Evolutionary conservation across 139 green algal genomes (phyloP), one percentile per base, ranked within the genome.

Genomic region (Chlamydomonas schloesseri): DNA sequence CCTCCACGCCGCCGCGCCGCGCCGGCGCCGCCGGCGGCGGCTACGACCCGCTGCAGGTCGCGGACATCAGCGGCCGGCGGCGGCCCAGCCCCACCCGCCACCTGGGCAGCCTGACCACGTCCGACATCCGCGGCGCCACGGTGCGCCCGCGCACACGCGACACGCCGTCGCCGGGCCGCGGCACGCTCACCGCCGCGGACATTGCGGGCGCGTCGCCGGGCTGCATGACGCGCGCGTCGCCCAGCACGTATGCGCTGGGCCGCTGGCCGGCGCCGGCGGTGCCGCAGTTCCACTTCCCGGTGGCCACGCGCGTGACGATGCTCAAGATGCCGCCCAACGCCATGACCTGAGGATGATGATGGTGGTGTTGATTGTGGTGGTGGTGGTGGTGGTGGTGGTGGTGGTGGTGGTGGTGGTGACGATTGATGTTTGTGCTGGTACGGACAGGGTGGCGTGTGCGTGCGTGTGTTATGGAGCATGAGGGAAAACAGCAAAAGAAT

Each of bases 181-280:
- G 79, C 46, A 85, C 79, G 28, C 79, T 85, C 17, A 69, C 28
- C 29, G 31, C 11, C 26, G 47, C 79, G 10, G 79, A 85, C 67
- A 85, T 85, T 11, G 3, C 79, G 23, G 79, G 79, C 21, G 79
- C 79, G 1, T 17, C 67, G 26, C 79, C 65, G 3, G 79, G 21
- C 79, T 57, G 65, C 79, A 47, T 77, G 23, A n/a, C 79, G 31
- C 79, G 79, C 31, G 46, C 79, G 47, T 76, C 79, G 33, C 79
- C 79, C 79, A 58, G 67, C 79, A 69, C 47, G n/a, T 76, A 46
- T 13, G 79, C 79, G 4, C n/a, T 85, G 31, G 79, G 79, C 14
- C 79, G 79, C 65, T 85, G 79, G 79, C 79, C 79, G 47, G 79
- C 79, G 8, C 79, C 79, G 33, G 50, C 79, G 9, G 67, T 77